Evolutionary conservation across 371 early-diverging fungal species (phyloP), one percentile per base, ranked within the genome.

Genomic region (Mortierella polycephala): DNA sequence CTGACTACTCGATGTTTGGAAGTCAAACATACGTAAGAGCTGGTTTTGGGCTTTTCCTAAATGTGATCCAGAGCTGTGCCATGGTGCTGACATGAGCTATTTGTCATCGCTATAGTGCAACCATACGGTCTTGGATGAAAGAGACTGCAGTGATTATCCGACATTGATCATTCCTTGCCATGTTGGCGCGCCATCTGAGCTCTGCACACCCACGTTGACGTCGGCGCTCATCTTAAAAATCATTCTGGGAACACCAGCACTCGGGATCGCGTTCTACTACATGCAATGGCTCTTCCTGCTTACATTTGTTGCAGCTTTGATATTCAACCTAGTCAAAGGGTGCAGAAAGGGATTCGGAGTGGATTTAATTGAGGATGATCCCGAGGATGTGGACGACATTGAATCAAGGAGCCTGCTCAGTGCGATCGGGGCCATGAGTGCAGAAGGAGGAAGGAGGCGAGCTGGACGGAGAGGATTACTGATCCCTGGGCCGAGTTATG

Each of bases 1-100:
- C 92, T 13, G 87, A 87, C 1, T 92, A 92, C 69, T 82, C 90
- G 45, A 89, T 89, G 76, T 92, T 88, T 81, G 90, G 91, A 45
- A 88, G 87, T 62, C 91, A 92, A 76, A 83, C 84, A 57, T 92
- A 88, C 75, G 90, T 91, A 83, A 81, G 88, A 67, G 30, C 14
- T 42, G 20, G 23, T 20, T 4, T 49, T 39, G 20, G 16, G 18
- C 16, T 37, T 37, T 16, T 12, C 1, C 11, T 13, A 37, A 60
- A 4, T 47, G 18, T 5, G 41, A 23, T 30, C 4, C 30, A 30
- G 30, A 1, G 30, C 30, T 30, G 30, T 30, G 4, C 30, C 30
- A 30, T 30, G 30, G 30, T 30, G 4, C 4, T 30, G 30, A 30
- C 30, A 30, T 30, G 30, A 30, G 30, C 30, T 30, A 30, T 30